A percentile compares a stretch with the other conserved stretches of the same genome.
Conservation (phyloP, 768 basidiomycete genomes). For the Xerocomellus dryophilus region DNA sequence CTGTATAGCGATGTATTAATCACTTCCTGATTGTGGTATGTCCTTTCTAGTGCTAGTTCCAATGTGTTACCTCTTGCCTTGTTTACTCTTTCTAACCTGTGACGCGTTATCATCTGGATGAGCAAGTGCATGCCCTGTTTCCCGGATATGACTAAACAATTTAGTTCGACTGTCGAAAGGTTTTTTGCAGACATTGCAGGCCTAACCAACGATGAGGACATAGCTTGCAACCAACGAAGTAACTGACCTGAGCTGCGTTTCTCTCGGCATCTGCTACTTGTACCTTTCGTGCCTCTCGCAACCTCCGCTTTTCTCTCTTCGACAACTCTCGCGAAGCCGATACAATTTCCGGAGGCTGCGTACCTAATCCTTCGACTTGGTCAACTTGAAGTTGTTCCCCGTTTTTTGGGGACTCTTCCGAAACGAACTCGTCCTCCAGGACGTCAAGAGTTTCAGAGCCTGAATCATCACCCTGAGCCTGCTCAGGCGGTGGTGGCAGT, state of each 20-base stretch:
- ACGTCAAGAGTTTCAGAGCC: not conserved
- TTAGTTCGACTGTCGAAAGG: constrained; percentile 67
- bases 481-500: constrained; percentile 14
- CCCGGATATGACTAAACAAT: constrained; percentile 69
- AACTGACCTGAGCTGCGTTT: constrained; percentile 8
- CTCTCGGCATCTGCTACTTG: constrained; percentile 4
- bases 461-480: not conserved
- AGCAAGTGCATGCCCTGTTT: constrained; percentile 67
- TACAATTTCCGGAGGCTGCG: not conserved
- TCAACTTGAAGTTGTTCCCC: not conserved
- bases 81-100: constrained; percentile 37
- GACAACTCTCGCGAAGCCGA: constrained; percentile 39
- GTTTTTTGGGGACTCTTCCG: constrained; percentile 7
- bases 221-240: not conserved
- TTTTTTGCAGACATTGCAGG: constrained; percentile 68
- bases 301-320: constrained; percentile 80
- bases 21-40: constrained; percentile 4
- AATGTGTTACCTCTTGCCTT: constrained; percentile 19
- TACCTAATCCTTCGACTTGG: constrained; percentile 1
- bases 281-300: constrained; percentile 71
- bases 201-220: constrained; percentile 25
- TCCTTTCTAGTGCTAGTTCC: constrained; percentile 2
- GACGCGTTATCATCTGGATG: constrained; percentile 27
- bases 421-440: constrained; percentile 7
- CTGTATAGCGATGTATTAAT: not conserved